A percentile compares a stretch with the other conserved stretches of the same genome.
Conservation (phyloP, 164 flowering plant species). For the Stephania japonica region DNA sequence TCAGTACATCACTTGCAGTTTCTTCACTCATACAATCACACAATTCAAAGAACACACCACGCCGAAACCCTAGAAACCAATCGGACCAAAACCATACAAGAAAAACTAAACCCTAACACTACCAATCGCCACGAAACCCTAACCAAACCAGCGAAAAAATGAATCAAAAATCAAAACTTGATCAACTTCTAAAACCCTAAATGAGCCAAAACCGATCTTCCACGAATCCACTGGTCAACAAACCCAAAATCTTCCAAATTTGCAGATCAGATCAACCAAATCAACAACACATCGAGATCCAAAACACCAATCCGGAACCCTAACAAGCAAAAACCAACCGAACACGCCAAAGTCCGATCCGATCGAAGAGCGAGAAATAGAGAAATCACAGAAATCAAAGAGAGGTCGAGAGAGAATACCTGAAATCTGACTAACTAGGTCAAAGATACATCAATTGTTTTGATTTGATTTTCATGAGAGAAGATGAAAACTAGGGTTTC, state of each 20-base stretch:
- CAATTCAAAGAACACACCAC: neutral
- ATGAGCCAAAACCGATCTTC: neutral
- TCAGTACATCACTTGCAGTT: neutral
- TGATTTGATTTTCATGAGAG: neutral
- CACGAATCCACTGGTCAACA: neutral
- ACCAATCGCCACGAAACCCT: neutral
- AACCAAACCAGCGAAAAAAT: neutral
- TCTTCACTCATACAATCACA: neutral
- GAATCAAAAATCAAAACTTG: neutral
- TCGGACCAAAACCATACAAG: no score
- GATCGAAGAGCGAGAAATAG: neutral
- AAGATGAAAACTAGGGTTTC: neutral
- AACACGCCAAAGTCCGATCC: neutral
- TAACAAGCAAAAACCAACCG: no score
- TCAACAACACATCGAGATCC: neutral
- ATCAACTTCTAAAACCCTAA: no score
- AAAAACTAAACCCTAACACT: neutral
- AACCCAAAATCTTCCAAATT: neutral
- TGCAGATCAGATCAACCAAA: neutral
- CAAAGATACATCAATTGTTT: neutral
- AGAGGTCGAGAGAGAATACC: neutral
- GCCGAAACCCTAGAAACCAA: no score
- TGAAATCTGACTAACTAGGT: neutral
- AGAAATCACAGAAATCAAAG: neutral
- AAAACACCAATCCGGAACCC: neutral